Evolutionary conservation across 768 basidiomycete genomes (phyloP).

Genomic region (Serendipita indica): DNA sequence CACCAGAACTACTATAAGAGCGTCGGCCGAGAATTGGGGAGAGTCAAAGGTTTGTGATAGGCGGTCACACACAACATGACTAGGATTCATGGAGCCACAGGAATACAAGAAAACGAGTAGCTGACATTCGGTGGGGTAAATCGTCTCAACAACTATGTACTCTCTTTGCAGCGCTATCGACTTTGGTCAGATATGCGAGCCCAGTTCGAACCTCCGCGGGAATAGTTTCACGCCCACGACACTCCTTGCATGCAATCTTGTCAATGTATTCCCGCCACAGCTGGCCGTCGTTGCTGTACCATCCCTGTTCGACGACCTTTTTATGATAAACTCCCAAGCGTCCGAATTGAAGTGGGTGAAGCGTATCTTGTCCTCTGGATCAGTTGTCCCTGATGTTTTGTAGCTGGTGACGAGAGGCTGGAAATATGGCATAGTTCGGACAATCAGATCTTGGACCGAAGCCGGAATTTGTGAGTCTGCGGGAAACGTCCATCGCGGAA

Average conservation of each 20-base stretch:
- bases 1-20: too few species aligned
- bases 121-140: not conserved
- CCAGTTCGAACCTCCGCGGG: conserved; percentile 2
- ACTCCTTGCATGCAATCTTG: conserved; percentile 3
- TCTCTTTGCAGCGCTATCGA: not conserved
- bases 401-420: conserved; percentile 1
- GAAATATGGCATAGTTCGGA: conserved; percentile 2
- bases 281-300: not conserved
- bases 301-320: conserved; percentile 1
- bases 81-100: not conserved
- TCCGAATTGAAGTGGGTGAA: conserved; percentile 1
- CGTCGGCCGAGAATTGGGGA: too few species aligned
- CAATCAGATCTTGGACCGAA: not conserved
- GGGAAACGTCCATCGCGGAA: conserved; percentile 4
- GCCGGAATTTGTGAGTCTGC: not conserved
- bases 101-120: too few species aligned
- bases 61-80: not conserved
- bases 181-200: conserved; percentile 4
- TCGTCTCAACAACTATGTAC: not conserved
- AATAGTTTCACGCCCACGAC: not conserved
- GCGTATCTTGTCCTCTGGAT: not conserved
- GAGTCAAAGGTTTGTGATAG: not conserved
- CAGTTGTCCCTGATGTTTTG: not conserved
- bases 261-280: not conserved
- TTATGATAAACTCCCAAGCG: not conserved